Evolutionary conservation across 495 filamentous ascomycete species (phyloP), one percentile per base, ranked within the genome.

Genomic region (Penicillium silybi): DNA sequence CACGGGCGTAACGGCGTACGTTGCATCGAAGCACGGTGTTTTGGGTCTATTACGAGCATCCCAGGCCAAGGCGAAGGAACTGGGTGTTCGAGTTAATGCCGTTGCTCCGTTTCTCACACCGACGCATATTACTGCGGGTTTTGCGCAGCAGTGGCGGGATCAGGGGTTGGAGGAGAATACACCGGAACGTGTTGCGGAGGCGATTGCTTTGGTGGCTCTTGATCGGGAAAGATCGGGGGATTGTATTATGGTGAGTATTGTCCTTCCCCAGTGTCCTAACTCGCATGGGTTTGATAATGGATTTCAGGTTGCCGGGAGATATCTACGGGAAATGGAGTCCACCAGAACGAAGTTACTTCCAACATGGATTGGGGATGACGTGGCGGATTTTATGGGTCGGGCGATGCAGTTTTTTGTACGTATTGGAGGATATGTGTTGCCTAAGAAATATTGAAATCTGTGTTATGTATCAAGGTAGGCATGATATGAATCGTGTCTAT

Each of bases 1-100:
- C 8, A 65, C 64, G 0, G 62, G 61, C 0, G 62, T 71, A 0
- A 23, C 51, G 2, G 62, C 62, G 0, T 71, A 69, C 40, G 42
- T 69, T n/a, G 45, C 64, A 1, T 69, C 68, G 7, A 69, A 71
- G 19, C 68, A 69, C 17, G 66, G 62, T 1, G 44, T 71, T 0
- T 46, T 62, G 0, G 66, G 68, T 6, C 47, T 71, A 2, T 50
- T 69, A 1, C 62, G 68, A 6, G 57, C 51, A n/a, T 58, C 60
- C 6, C 66, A 71, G 41, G 1, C 15, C 0, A 37, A 48, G 18
- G 66, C 58, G 7, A 19, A 41, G 7, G 29, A 43, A 9, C 26
- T 58, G 6, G 61, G 60, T 0, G 52, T 71, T n/a, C 42, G 53
- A 3, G 46, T 65, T 11, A 69, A 65, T 41, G 66, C 40, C 2